These are phyloP conservation scores for Epithemia pelagica DNA, from an alignment of 108 stramenopile species.

Conservation along the genomic window DNA sequence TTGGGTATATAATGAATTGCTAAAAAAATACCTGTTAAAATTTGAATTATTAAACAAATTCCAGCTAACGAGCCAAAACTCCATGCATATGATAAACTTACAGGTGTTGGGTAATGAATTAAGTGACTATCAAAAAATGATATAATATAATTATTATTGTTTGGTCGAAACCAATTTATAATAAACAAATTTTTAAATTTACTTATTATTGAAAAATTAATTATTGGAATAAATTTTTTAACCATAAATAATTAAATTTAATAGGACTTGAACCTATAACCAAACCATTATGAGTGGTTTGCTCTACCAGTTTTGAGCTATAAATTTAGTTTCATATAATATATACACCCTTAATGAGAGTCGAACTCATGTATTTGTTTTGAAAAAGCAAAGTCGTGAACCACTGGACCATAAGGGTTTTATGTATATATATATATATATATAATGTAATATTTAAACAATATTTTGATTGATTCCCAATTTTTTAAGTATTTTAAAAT, in stretches of 20 bases:
- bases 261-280: not conserved
- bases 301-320: not conserved
- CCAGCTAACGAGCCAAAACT: constrained; percentile 46
- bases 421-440: too few species aligned
- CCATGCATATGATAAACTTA: constrained; percentile 48
- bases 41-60: constrained; percentile 42
- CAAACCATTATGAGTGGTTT: not conserved
- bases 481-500: too few species aligned
- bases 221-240: not conserved
- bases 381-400: too few species aligned
- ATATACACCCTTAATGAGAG: too few species aligned
- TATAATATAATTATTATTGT: constrained; percentile 23
- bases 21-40: constrained; percentile 36
- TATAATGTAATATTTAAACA: too few species aligned
- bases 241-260: not conserved
- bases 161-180: constrained; percentile 15
- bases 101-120: constrained; percentile 44
- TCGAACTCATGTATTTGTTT: too few species aligned
- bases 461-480: too few species aligned
- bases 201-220: constrained; percentile 7
- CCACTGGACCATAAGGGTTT: too few species aligned
- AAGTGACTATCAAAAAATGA: constrained; percentile 38
- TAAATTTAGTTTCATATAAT: too few species aligned
- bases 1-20: constrained; percentile 34
- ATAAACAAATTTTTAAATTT: constrained; percentile 12